Base-by-base conservation (phyloP, 192 early-diverging fungal genomes). In the Pecoramyces ruminantium region DNA sequence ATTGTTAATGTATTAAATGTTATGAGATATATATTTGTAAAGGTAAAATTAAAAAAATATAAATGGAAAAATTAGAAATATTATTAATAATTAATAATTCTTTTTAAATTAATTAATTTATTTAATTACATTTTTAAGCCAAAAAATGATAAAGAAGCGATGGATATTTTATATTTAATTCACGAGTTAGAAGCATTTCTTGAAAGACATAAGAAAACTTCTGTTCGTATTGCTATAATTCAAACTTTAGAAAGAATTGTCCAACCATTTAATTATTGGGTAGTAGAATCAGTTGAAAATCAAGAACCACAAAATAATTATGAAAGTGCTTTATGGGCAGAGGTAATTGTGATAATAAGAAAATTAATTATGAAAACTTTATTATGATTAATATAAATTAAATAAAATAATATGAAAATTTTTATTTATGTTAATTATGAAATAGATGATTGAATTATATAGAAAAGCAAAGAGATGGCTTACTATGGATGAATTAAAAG, bases 241-340 rank as follows among this genome's bases (percentile, higher is more conserved):
- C 85, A 84, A 28, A 83, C 85, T 14, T 77, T 89, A 28, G 88
- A 89, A 81, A 83, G 87, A 21, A 27, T 88, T 16, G 78, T 88
- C 13, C 88, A 89, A 79, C 86, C 88, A 1, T 78, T 87, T 29
- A 84, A 89, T 81, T 87, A 81, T 51, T 51, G 42, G 42, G 18
- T 51, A 21, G 42, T 51, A 21, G 42, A 51, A 51, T 21, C 42
- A 4, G 42, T 51, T 13, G 42, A 51, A 51, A 51, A 34, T 34
- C 30, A 51, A 25, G 42, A 51, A 51, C 18, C 15, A 17, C 42
- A 51, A 51, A 51, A 6, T 51, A 51, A 21, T 51, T 51, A 51
- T 51, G 42, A 51, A 51, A 6, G 42, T 51, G 42, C 42, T 13
- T 51, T 51, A 51, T 51, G 42, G 42, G 5, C 42, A 13, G 42